Evolutionary conservation across 2,329 filamentous ascomycete species (phyloP).

Genomic region (Botrytis deweyae): DNA sequence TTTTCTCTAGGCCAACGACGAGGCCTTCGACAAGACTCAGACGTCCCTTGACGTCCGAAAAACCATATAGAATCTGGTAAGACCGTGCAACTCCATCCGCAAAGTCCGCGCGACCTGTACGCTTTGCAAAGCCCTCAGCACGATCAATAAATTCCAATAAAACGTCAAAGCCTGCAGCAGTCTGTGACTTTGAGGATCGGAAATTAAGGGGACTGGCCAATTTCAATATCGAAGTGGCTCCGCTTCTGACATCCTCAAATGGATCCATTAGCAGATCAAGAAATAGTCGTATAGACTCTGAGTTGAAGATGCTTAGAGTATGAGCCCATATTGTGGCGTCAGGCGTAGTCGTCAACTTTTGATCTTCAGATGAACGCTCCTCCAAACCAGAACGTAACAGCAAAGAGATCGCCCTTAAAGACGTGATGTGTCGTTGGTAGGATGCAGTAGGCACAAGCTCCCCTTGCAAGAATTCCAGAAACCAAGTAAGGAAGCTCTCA

Average conservation of each 20-base stretch:
- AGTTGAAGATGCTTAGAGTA: slow-evolving; percentile 42
- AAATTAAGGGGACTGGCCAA: slow-evolving; percentile 45
- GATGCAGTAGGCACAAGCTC: slow-evolving; percentile 80
- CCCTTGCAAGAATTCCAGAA: slow-evolving; percentile 65
- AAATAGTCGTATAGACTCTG: slow-evolving; percentile 60
- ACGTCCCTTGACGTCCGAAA: slow-evolving; percentile 47
- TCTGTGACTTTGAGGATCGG: not conserved
- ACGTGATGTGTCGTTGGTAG: slow-evolving; percentile 85
- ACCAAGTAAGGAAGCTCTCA: slow-evolving; percentile 70
- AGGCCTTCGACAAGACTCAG: slow-evolving; percentile 56
- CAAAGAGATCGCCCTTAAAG: slow-evolving; percentile 67
- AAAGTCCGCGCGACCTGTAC: slow-evolving; percentile 83
- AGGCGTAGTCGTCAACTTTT: not conserved
- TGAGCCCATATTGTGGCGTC: slow-evolving; percentile 35
- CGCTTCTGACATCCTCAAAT: slow-evolving; percentile 83
- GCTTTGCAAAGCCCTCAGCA: slow-evolving; percentile 59
- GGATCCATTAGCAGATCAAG: slow-evolving; percentile 82
- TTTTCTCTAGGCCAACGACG: slow-evolving; percentile 61
- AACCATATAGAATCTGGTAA: slow-evolving; percentile 66
- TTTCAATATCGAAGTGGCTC: slow-evolving; percentile 52
- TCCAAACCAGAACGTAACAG: slow-evolving; percentile 51
- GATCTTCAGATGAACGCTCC: not conserved
- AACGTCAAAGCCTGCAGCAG: slow-evolving; percentile 29
- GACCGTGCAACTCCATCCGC: slow-evolving; percentile 85
- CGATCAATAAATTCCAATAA: slow-evolving; percentile 50